phyloP scores from a whole-genome alignment of 345 rosid species.

The Durio zibethinus region DNA sequence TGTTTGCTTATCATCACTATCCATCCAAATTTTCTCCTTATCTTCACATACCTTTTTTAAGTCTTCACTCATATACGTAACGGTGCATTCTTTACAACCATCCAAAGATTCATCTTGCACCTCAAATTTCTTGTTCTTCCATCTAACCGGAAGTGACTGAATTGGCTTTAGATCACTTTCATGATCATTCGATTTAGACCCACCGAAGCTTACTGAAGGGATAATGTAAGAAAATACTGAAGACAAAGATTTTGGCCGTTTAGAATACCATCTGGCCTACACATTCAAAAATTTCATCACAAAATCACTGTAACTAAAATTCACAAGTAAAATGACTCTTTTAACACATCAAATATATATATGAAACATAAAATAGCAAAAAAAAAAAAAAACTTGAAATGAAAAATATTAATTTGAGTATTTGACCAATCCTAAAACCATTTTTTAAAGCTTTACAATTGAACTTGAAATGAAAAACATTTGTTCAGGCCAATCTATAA shows the following conservation, averaged over 20 bases:
- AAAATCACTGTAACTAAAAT: slow-evolving; percentile 14
- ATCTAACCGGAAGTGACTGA: slow-evolving; percentile 46
- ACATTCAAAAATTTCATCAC: slow-evolving; percentile 37
- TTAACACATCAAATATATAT: neutral
- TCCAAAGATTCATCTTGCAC: slow-evolving; percentile 21
- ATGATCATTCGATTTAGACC: slow-evolving; percentile 37
- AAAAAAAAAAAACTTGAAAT: neutral
- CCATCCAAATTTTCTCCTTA: slow-evolving; percentile 5
- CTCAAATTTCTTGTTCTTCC: slow-evolving; percentile 36
- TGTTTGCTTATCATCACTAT: slow-evolving; percentile 12
- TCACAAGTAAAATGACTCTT: neutral
- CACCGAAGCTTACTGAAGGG: slow-evolving; percentile 35
- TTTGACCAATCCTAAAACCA: neutral
- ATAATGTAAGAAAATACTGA: slow-evolving; percentile 45
- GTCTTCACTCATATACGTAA: slow-evolving; percentile 13
- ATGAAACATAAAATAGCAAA: neutral
- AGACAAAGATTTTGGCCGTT: slow-evolving; percentile 40
- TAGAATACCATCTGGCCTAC: slow-evolving; percentile 53
- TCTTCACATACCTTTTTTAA: slow-evolving; percentile 10
- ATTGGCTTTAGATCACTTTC: slow-evolving; percentile 32
- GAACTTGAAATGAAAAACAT: neutral
- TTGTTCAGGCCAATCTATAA: neutral
- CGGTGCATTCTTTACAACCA: slow-evolving; percentile 27
- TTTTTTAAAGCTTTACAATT: neutral
- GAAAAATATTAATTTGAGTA: neutral